These are phyloP conservation scores for Phaeomoniella chlamydospora DNA, from an alignment of 2,329 filamentous ascomycete species.

Conservation along the genomic window DNA sequence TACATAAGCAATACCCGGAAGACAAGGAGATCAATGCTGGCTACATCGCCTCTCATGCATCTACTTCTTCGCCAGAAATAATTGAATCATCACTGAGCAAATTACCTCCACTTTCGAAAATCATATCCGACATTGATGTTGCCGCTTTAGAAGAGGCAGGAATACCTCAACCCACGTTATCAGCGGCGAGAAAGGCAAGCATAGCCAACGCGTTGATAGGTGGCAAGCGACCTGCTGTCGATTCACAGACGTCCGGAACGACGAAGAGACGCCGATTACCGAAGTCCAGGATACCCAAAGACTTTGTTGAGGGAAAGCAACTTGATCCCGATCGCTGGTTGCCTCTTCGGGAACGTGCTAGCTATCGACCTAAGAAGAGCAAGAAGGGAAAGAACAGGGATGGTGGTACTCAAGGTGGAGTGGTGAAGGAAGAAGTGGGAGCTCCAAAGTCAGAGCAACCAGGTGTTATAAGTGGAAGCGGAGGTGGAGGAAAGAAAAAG, in stretches of 20 bases:
- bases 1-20: slow-evolving; percentile 48
- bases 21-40: slow-evolving; percentile 65
- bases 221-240: slow-evolving; percentile 22
- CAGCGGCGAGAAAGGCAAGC: slow-evolving; percentile 7
- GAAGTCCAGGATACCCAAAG: slow-evolving; percentile 31
- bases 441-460: slow-evolving; percentile 5
- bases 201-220: slow-evolving; percentile 11
- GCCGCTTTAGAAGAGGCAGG: slow-evolving; percentile 28
- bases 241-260: slow-evolving; percentile 16
- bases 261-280: slow-evolving; percentile 25
- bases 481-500: slow-evolving; percentile 20
- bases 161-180: slow-evolving; percentile 17
- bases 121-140: slow-evolving; percentile 27
- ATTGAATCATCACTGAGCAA: slow-evolving; percentile 20
- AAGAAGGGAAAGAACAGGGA: slow-evolving; percentile 77
- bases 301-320: slow-evolving; percentile 53
- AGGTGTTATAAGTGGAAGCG: slow-evolving; percentile 15
- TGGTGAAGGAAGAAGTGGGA: slow-evolving; percentile 55
- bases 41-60: slow-evolving; percentile 68
- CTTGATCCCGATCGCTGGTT: slow-evolving; percentile 89
- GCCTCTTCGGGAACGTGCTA: slow-evolving; percentile 74
- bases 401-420: slow-evolving; percentile 67
- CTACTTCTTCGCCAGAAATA: slow-evolving; percentile 27
- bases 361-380: slow-evolving; percentile 69
- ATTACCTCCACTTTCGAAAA: slow-evolving; percentile 23